Evolutionary conservation across 176 grass and related monocot species (phyloP).

Genomic region (Phoenix roebelenii): DNA sequence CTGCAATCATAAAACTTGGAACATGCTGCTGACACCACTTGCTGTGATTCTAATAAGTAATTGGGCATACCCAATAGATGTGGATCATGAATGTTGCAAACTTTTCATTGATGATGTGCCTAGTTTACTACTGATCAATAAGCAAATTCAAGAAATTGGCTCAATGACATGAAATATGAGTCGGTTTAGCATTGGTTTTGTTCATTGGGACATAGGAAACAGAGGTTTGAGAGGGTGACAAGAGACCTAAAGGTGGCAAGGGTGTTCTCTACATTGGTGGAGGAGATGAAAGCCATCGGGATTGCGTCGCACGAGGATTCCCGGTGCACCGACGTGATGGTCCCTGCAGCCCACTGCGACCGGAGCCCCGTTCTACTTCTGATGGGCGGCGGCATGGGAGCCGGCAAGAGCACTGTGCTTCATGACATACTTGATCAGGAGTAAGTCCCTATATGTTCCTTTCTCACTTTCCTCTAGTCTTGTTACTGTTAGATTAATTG

Average conservation of each 20-base stretch:
- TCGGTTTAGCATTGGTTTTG: neutral
- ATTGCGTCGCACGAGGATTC: neutral
- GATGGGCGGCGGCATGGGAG: constrained; percentile 97
- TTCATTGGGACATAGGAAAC: constrained; percentile 43
- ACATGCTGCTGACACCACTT: too few species aligned
- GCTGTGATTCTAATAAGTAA: too few species aligned
- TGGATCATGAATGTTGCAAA: too few species aligned
- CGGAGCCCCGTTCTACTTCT: constrained; percentile 90
- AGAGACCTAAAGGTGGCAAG: constrained; percentile 72
- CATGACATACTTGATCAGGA: constrained; percentile 57
- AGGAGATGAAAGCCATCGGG: constrained; percentile 66
- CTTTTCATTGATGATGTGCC: too few species aligned
- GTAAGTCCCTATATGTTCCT: constrained; percentile 21
- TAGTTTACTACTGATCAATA: too few species aligned
- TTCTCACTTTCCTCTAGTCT: neutral
- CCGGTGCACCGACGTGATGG: constrained; percentile 55
- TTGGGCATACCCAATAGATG: too few species aligned
- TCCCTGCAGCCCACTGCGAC: constrained; percentile 53
- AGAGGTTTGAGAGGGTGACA: constrained; percentile 78
- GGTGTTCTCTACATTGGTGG: constrained; percentile 79
- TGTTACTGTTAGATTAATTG: neutral
- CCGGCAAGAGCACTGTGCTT: constrained; percentile 94
- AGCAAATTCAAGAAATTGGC: too few species aligned
- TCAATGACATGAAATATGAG: neutral
- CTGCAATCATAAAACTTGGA: too few species aligned